Conservation (phyloP, 306 rosid genomes). For the Begonia masoniana region DNA sequence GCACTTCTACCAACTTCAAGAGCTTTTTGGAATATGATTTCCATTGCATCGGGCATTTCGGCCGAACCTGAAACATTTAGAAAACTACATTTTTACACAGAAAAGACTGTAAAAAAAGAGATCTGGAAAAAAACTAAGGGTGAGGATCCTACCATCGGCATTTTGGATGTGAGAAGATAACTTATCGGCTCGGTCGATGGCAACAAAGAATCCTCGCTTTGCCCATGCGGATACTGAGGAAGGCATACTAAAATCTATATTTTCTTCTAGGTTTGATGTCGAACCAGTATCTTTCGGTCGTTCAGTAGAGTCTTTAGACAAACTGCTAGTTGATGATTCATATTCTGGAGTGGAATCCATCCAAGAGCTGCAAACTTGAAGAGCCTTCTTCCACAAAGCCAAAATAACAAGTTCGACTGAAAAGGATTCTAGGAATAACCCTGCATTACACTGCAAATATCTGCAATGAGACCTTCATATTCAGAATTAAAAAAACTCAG, state of each 20-base stretch:
- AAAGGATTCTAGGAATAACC: constrained; percentile 53
- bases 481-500: neutral
- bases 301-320: constrained; percentile 18
- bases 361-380: constrained; percentile 54
- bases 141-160: constrained; percentile 48
- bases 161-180: constrained; percentile 34
- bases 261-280: constrained; percentile 24
- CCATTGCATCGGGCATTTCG: constrained; percentile 90
- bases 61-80: constrained; percentile 21
- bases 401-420: constrained; percentile 74
- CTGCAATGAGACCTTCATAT: constrained; percentile 12
- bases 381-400: constrained; percentile 75
- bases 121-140: neutral
- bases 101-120: neutral
- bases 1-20: constrained; percentile 41
- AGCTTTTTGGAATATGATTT: constrained; percentile 39
- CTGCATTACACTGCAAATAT: constrained; percentile 43
- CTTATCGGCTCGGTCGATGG: constrained; percentile 62
- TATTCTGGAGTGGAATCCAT: constrained; percentile 20
- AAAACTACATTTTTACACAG: neutral
- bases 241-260: constrained; percentile 39
- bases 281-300: constrained; percentile 9
- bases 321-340: constrained; percentile 27
- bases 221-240: constrained; percentile 59
- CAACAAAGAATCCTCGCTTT: constrained; percentile 45